phyloP scores from a whole-genome alignment of 129 eudicot genomes.

The Smallanthus sonchifolius region DNA sequence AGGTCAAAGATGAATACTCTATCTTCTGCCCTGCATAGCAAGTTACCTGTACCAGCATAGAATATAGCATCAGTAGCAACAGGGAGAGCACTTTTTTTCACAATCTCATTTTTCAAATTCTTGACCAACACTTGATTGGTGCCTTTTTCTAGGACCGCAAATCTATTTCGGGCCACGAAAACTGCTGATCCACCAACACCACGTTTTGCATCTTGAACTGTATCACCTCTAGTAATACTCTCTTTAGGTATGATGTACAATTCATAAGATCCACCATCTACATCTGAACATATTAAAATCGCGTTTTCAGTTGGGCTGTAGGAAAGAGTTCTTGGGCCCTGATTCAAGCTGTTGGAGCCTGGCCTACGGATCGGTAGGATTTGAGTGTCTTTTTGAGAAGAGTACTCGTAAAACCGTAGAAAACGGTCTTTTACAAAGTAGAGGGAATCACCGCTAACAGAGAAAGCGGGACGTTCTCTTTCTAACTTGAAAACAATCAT shows the following conservation, averaged over 20 bases:
- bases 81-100: slow-evolving; percentile 59
- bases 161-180: slow-evolving; percentile 65
- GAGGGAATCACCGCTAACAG: slow-evolving; percentile 56
- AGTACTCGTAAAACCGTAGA: slow-evolving; percentile 56
- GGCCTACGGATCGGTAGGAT: slow-evolving; percentile 71
- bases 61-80: slow-evolving; percentile 61
- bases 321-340: slow-evolving; percentile 61
- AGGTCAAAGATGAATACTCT: slow-evolving; percentile 66
- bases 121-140: slow-evolving; percentile 61
- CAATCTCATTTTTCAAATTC: slow-evolving; percentile 64
- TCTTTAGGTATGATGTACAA: slow-evolving; percentile 64
- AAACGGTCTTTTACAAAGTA: slow-evolving; percentile 72
- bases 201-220: slow-evolving; percentile 68
- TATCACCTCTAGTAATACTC: slow-evolving; percentile 55
- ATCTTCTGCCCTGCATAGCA: slow-evolving; percentile 70
- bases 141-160: slow-evolving; percentile 74
- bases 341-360: slow-evolving; percentile 65
- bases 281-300: slow-evolving; percentile 56
- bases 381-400: slow-evolving; percentile 66
- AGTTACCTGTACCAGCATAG: slow-evolving; percentile 72
- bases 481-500: slow-evolving; percentile 79
- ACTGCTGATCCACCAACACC: slow-evolving; percentile 72
- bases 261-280: slow-evolving; percentile 72
- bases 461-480: slow-evolving; percentile 74
- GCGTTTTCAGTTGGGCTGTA: slow-evolving; percentile 78